Evolutionary conservation across 2,329 filamentous ascomycete genomes (phyloP).

Genomic region (Cytospora piceae): DNA sequence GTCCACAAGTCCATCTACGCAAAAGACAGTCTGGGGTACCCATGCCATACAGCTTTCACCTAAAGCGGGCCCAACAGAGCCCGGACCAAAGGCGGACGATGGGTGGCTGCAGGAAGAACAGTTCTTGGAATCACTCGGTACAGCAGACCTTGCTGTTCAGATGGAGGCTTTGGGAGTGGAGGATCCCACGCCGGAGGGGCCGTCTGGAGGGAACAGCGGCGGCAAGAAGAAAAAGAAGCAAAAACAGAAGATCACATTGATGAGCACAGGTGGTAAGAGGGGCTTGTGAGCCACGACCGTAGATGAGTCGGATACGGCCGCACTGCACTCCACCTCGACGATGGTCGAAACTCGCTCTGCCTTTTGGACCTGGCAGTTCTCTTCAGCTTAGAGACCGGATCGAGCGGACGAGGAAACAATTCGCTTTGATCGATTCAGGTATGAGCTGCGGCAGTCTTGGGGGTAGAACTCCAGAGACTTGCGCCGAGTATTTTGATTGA

Average conservation of each 20-base stretch:
- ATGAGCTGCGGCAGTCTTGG: not conserved
- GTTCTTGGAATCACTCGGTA: slow-evolving; percentile 69
- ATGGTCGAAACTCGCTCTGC: not conserved
- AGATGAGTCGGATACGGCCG: slow-evolving; percentile 5
- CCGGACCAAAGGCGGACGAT: slow-evolving; percentile 57
- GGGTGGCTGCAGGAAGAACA: slow-evolving; percentile 87
- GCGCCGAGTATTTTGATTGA: not conserved
- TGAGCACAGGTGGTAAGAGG: slow-evolving; percentile 66
- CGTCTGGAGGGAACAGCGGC: slow-evolving; percentile 32
- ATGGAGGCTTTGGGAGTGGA: slow-evolving; percentile 57
- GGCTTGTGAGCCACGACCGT: slow-evolving; percentile 40
- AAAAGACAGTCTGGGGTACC: slow-evolving; percentile 93
- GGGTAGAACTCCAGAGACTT: not conserved
- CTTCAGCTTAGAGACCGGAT: not conserved
- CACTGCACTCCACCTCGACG: not conserved
- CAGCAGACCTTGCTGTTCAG: slow-evolving; percentile 63
- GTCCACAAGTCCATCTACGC: slow-evolving; percentile 77
- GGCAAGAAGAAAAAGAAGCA: slow-evolving; percentile 65
- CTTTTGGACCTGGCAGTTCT: not conserved
- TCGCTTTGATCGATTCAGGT: not conserved
- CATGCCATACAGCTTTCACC: slow-evolving; percentile 65
- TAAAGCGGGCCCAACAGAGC: slow-evolving; percentile 47
- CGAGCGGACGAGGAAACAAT: not conserved
- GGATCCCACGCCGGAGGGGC: slow-evolving; percentile 30
- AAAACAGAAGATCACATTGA: slow-evolving; percentile 72